phyloP scores from a whole-genome alignment of 495 filamentous ascomycete genomes.

The Copromyces sp. region DNA sequence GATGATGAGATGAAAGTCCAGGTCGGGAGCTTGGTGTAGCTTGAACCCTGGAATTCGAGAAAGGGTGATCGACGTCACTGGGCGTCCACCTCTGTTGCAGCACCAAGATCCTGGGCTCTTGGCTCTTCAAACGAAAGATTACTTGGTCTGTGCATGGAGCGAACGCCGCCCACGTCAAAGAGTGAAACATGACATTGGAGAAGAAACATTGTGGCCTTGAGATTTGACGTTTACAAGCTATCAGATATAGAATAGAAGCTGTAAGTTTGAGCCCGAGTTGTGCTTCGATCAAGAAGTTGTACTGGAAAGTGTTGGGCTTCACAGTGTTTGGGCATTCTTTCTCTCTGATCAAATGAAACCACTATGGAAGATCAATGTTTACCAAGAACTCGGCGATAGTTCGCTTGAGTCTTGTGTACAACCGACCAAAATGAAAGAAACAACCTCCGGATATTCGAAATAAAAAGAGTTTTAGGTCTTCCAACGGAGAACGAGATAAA shows the following conservation, averaged over 20 bases:
- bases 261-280: background rate
- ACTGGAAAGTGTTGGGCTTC: background rate
- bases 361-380: background rate
- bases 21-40: background rate
- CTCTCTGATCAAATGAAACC: background rate
- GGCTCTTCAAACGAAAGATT: background rate
- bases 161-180: background rate
- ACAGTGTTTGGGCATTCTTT: background rate
- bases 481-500: background rate
- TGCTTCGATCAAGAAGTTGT: background rate
- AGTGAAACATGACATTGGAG: background rate
- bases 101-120: background rate
- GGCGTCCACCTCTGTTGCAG: background rate
- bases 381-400: background rate
- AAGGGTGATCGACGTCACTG: conserved; percentile 9
- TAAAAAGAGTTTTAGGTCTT: background rate
- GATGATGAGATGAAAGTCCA: background rate
- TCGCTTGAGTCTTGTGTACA: background rate
- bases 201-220: background rate
- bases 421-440: background rate
- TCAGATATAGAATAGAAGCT: background rate
- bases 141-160: background rate
- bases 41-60: background rate
- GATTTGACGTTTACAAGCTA: background rate
- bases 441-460: background rate